phyloP scores from a whole-genome alignment of 345 rosid genomes.

The Chamaenerion angustifolium region DNA sequence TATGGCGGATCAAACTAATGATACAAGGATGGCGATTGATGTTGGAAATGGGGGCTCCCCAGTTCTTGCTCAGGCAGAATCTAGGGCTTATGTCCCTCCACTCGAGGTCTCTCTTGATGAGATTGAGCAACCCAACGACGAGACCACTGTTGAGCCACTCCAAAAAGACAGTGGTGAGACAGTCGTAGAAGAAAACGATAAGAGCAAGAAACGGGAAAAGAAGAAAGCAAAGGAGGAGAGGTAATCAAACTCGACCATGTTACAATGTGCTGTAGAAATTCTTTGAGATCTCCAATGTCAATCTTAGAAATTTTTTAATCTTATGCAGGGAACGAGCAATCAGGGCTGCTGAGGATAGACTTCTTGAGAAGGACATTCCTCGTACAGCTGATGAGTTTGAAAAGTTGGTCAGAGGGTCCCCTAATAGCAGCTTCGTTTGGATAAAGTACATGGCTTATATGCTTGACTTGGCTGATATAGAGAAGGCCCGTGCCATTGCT shows the following conservation, averaged over 20 bases:
- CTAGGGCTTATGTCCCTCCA: slow-evolving; percentile 69
- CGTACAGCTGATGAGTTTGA: slow-evolving; percentile 82
- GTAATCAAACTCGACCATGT: slow-evolving; percentile 14
- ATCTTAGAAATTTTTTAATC: not conserved
- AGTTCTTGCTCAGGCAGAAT: slow-evolving; percentile 47
- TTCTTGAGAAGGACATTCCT: slow-evolving; percentile 68
- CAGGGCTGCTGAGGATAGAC: slow-evolving; percentile 84
- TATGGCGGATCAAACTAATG: slow-evolving; percentile 8
- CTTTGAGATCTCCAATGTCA: not conserved
- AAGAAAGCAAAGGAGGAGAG: slow-evolving; percentile 67
- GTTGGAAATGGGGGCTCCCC: slow-evolving; percentile 26
- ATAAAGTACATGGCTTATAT: slow-evolving; percentile 79
- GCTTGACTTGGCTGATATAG: slow-evolving; percentile 65
- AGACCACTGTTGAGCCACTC: slow-evolving; percentile 16
- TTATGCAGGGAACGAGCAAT: slow-evolving; percentile 63
- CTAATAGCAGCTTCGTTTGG: slow-evolving; percentile 91
- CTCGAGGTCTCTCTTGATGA: slow-evolving; percentile 77
- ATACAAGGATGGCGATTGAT: slow-evolving; percentile 19
- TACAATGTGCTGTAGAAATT: not conserved
- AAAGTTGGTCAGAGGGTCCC: slow-evolving; percentile 80
- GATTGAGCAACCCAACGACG: slow-evolving; percentile 31
- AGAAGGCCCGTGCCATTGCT: slow-evolving; percentile 83
- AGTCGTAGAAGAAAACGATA: slow-evolving; percentile 18
- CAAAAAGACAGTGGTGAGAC: slow-evolving; percentile 19
- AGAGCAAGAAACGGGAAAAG: slow-evolving; percentile 35